Evolutionary conservation across 768 basidiomycete species (phyloP).

Genomic region (Macrolepiota fuliginosa): DNA sequence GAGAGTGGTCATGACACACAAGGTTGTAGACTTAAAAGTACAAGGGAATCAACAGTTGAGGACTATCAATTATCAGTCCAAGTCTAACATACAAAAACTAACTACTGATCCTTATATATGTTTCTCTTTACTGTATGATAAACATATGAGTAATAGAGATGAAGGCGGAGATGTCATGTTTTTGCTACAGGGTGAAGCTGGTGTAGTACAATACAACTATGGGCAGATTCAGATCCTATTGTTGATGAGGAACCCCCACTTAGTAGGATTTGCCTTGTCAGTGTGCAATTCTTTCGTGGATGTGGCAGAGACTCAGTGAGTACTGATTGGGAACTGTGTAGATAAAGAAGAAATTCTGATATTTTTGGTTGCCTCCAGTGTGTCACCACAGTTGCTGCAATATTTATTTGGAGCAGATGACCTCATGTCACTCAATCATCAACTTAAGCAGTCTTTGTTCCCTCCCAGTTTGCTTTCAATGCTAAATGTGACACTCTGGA

Average conservation of each 20-base stretch:
- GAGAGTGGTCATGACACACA: no score
- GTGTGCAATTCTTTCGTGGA: slow-evolving; percentile 37
- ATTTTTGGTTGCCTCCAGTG: slow-evolving; percentile 86
- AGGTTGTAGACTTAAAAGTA: no score
- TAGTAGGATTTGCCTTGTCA: slow-evolving; percentile 89
- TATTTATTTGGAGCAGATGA: slow-evolving; percentile 89
- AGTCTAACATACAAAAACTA: no score
- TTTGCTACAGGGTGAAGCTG: slow-evolving; percentile 13
- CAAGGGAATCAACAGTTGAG: no score
- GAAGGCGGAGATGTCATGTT: no score
- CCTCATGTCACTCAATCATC: slow-evolving; percentile 61
- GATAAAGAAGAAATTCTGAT: slow-evolving; percentile 88
- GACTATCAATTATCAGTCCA: no score
- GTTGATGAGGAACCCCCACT: slow-evolving; percentile 78
- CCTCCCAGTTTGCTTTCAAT: slow-evolving; percentile 1
- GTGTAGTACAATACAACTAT: slow-evolving; percentile 4
- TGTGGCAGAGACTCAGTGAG: not conserved
- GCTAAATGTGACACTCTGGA: not conserved
- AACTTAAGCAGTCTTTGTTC: slow-evolving; percentile 51
- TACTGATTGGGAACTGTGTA: slow-evolving; percentile 24
- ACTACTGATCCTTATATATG: no score
- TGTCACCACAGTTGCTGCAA: slow-evolving; percentile 74
- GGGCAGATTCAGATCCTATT: slow-evolving; percentile 61
- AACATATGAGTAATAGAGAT: no score
- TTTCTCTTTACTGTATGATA: no score